These are phyloP conservation scores for Erysiphe pulchra DNA, from an alignment of 2,329 filamentous ascomycete genomes.

Conservation along the genomic window DNA sequence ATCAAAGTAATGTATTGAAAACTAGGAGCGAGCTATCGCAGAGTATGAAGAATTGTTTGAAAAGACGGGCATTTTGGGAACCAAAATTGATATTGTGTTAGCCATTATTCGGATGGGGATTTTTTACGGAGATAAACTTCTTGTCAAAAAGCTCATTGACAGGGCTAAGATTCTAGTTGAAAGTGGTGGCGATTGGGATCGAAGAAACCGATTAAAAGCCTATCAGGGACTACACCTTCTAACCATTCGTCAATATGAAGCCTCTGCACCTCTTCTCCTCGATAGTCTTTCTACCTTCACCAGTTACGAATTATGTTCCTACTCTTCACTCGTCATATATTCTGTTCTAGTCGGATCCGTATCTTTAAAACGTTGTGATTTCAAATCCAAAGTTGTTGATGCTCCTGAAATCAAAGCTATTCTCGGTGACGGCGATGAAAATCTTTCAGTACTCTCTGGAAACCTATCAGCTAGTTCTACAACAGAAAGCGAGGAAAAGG, in stretches of 20 bases:
- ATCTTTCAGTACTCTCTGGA: conserved; percentile 57
- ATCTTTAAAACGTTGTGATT: conserved; percentile 86
- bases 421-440: conserved; percentile 70
- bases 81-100: conserved; percentile 89
- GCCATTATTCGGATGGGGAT: conserved; percentile 88
- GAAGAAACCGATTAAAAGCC: conserved; percentile 91
- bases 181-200: conserved; percentile 92
- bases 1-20: no score
- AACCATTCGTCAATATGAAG: conserved; percentile 71
- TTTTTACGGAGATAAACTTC: conserved; percentile 81
- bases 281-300: conserved; percentile 97
- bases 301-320: conserved; percentile 93
- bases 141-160: conserved; percentile 85
- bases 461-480: conserved; percentile 59
- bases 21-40: conserved; percentile 73
- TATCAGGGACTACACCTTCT: conserved; percentile 89
- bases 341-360: conserved; percentile 85
- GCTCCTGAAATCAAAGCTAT: conserved; percentile 96
- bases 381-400: conserved; percentile 97
- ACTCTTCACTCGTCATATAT: conserved; percentile 84
- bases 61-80: conserved; percentile 89
- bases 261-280: conserved; percentile 75
- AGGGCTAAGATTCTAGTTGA: conserved; percentile 77
- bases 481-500: conserved; percentile 53
- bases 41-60: conserved; percentile 85